Evolutionary conservation across 306 rosid genomes (phyloP).

Genomic region (Boehmeria nivea): DNA sequence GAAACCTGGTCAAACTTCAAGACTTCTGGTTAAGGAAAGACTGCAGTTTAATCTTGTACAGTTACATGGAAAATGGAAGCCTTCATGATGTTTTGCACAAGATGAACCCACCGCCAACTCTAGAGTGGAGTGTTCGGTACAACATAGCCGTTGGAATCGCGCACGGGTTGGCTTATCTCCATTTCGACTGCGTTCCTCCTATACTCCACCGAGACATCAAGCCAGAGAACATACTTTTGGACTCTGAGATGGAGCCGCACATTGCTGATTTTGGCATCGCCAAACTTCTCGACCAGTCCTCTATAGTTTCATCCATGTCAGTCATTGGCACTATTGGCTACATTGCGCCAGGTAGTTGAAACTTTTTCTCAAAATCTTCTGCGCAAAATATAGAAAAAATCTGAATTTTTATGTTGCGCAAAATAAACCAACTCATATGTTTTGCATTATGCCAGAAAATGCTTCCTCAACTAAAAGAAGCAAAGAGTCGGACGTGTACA

Average conservation of each 20-base stretch:
- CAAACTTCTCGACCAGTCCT: conserved; percentile 58
- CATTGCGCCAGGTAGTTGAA: conserved; percentile 74
- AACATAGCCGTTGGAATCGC: conserved; percentile 70
- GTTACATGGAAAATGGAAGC: conserved; percentile 78
- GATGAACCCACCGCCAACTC: conserved; percentile 33
- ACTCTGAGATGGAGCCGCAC: conserved; percentile 74
- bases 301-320: conserved; percentile 29
- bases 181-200: conserved; percentile 69
- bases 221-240: conserved; percentile 71
- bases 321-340: conserved; percentile 72
- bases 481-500: conserved; percentile 64
- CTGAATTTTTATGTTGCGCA: no score
- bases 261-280: conserved; percentile 84
- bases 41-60: conserved; percentile 62
- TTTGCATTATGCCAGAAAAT: conserved; percentile 43
- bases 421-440: conserved; percentile 2
- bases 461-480: conserved; percentile 41
- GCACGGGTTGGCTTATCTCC: conserved; percentile 73
- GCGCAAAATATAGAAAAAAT: no score
- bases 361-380: no score
- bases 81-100: conserved; percentile 69
- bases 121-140: conserved; percentile 61
- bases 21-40: conserved; percentile 58
- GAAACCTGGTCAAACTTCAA: conserved; percentile 65
- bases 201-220: conserved; percentile 86